Base-by-base conservation (phyloP, 768 basidiomycete species). In the Neoboletus magnificus region DNA sequence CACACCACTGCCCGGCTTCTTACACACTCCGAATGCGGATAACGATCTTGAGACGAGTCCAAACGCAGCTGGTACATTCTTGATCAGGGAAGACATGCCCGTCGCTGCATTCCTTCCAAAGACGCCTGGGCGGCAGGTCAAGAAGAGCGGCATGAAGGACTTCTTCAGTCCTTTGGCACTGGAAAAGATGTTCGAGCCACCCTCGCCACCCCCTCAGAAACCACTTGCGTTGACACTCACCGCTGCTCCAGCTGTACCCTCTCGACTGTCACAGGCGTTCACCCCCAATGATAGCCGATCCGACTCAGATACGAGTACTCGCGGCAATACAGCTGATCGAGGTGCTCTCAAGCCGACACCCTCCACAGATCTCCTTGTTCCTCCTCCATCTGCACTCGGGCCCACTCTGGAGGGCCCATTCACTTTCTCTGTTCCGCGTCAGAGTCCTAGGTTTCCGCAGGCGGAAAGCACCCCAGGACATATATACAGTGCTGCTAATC, bases 131-230 rank as follows among this genome's bases (percentile, higher is more conserved):
- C 74, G 75, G 41, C 73, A 73, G 42, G 72, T 59, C 33, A 84
- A 83, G 68, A 86, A 83, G 56, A 73, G 76, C n/a, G 63, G 74
- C 37, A 79, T 85, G 44, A 92, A 89, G 72, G 85, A 89, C 71
- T 83, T 98, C 67, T 98, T 98, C 75, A 91, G 86, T 52, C 92
- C 93, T 0, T 69, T 93, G 51, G 86, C 87, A 25, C 77, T 97
- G 10, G 93, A 97, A 72, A 82, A 80, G 52, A 93, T 97, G 91
- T 97, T 96, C 61, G 90, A 95, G 58, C 94, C 94, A 9, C 94
- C 94, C 1, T 91, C 92, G 8, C 91, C 91, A 5, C 90, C 89
- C 6, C 64, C 70, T 18, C 61, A 62, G 43, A 62, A 56, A 64
- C 39, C 58, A 35, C 48, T 57, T 51, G 55, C 57, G n/a, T 36